Percentiles rank a stretch among this genome's conserved stretches.
phyloP scores from a whole-genome alignment of 352 stramenopile species.

The Phytopythium ostracodes region DNA sequence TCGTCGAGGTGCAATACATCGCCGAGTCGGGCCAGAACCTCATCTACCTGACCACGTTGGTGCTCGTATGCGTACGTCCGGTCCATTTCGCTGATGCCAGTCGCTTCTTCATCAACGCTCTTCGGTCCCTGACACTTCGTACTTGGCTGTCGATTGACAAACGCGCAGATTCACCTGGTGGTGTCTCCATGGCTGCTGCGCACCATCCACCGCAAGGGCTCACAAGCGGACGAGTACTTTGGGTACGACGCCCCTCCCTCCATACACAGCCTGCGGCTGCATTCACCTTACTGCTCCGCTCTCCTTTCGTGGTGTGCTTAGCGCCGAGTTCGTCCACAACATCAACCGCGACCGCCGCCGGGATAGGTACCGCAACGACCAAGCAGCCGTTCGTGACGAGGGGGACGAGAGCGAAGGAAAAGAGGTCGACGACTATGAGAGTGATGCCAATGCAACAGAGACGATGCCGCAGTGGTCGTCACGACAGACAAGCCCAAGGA shows the following conservation, averaged over 20 bases:
- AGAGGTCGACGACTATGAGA: constrained; percentile 15
- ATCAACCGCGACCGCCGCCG: constrained; percentile 14
- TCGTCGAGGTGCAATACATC: constrained; percentile 60
- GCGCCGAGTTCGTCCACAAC: constrained; percentile 57
- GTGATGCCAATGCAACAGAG: constrained; percentile 6
- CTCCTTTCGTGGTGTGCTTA: not conserved
- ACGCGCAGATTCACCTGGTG: constrained; percentile 49
- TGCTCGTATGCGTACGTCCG: constrained; percentile 46
- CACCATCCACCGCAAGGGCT: constrained; percentile 66
- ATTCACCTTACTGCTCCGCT: not conserved
- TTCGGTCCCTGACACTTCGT: not conserved
- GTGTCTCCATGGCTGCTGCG: constrained; percentile 55
- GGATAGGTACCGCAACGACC: constrained; percentile 4
- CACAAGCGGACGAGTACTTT: constrained; percentile 65
- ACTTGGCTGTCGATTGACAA: not conserved
- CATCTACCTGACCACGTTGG: constrained; percentile 61
- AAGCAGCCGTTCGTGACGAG: constrained; percentile 3
- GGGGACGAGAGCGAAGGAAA: constrained; percentile 13
- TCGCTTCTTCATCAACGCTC: too few species aligned
- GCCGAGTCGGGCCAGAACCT: constrained; percentile 42
- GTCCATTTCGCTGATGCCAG: not conserved
- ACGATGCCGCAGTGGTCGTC: constrained; percentile 6
- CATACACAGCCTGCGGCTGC: too few species aligned
- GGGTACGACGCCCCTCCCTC: constrained; percentile 16
- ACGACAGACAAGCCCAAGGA: constrained; percentile 6